Evolutionary conservation across 108 stramenopile species (phyloP).

Genomic region (Fistulifera solaris): DNA sequence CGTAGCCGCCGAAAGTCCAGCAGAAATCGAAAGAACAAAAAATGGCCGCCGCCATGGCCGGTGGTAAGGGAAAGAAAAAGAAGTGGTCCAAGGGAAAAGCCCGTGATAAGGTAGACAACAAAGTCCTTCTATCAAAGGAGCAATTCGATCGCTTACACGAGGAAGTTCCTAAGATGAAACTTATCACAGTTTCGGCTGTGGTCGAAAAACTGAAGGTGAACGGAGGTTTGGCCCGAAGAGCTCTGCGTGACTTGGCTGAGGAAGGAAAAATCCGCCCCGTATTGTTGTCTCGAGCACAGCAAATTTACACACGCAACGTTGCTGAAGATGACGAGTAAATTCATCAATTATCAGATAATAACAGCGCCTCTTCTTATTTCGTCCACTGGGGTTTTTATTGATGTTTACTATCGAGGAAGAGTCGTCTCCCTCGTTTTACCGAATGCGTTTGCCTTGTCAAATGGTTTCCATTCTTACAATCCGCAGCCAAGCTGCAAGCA

Average conservation of each 20-base stretch:
- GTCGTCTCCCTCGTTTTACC: too few species aligned
- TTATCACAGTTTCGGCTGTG: slow-evolving; percentile 94
- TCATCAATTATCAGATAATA: too few species aligned
- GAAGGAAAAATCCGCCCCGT: slow-evolving; percentile 93
- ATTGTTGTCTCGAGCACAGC: slow-evolving; percentile 81
- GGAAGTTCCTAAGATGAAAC: slow-evolving; percentile 99
- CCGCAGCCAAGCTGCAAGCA: too few species aligned
- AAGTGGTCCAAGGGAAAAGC: slow-evolving; percentile 99
- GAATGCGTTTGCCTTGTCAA: too few species aligned
- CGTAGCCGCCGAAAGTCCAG: slow-evolving; percentile 92
- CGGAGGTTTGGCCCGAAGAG: slow-evolving; percentile 93
- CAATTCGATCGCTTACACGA: slow-evolving; percentile 89
- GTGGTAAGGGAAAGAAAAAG: slow-evolving; percentile 99
- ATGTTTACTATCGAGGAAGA: too few species aligned
- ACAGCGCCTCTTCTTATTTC: too few species aligned
- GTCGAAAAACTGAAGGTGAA: slow-evolving; percentile 99
- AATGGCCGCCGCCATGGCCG: slow-evolving; percentile 99
- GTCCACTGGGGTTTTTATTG: too few species aligned
- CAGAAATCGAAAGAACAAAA: slow-evolving; percentile 99
- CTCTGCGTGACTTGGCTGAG: slow-evolving; percentile 87
- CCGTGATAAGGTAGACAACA: slow-evolving; percentile 98
- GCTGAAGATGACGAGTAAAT: slow-evolving; percentile 60
- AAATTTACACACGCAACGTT: slow-evolving; percentile 95
- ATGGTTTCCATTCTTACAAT: too few species aligned
- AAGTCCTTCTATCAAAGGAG: slow-evolving; percentile 98